These are phyloP conservation scores for Biscogniauxia mediterranea DNA, from an alignment of 2,329 filamentous ascomycete species.

Conservation along the genomic window DNA sequence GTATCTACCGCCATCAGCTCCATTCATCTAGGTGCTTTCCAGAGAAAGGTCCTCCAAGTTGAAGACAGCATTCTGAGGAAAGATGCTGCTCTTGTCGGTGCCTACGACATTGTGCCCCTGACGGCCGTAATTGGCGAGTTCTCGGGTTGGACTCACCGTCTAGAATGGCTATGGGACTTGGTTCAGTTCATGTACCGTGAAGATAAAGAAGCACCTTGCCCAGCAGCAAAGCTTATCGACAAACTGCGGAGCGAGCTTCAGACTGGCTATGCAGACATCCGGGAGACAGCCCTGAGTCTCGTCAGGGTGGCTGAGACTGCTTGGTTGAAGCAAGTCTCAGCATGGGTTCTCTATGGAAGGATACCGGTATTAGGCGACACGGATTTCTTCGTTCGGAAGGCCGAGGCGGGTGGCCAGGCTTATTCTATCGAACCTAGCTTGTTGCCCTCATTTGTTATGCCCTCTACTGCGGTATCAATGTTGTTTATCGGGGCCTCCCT, in stretches of 20 bases:
- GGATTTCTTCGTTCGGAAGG: constrained; percentile 81
- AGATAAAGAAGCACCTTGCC: constrained; percentile 45
- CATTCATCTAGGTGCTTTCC: constrained; percentile 75
- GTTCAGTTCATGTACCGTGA: constrained; percentile 62
- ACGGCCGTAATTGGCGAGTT: constrained; percentile 83
- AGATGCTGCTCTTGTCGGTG: constrained; percentile 79
- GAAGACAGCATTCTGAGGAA: constrained; percentile 74
- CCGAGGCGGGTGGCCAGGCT: constrained; percentile 46
- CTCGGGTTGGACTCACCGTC: constrained; percentile 76
- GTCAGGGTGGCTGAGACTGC: constrained; percentile 79
- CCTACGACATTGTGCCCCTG: constrained; percentile 89
- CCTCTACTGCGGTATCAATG: constrained; percentile 74
- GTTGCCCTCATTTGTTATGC: constrained; percentile 76
- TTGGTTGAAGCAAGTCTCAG: constrained; percentile 87
- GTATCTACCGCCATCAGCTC: constrained; percentile 76
- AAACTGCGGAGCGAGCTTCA: constrained; percentile 71
- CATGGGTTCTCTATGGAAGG: constrained; percentile 87
- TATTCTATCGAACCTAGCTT: constrained; percentile 60
- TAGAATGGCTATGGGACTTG: constrained; percentile 83
- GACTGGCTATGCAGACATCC: constrained; percentile 86
- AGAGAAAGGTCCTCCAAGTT: constrained; percentile 79
- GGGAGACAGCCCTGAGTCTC: constrained; percentile 70
- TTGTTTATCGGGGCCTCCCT: constrained; percentile 88
- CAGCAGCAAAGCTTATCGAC: constrained; percentile 74
- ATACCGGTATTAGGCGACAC: constrained; percentile 71